These are phyloP conservation scores for Leucosporidium creatinivorum DNA, from an alignment of 768 basidiomycete genomes.

Conservation along the genomic window DNA sequence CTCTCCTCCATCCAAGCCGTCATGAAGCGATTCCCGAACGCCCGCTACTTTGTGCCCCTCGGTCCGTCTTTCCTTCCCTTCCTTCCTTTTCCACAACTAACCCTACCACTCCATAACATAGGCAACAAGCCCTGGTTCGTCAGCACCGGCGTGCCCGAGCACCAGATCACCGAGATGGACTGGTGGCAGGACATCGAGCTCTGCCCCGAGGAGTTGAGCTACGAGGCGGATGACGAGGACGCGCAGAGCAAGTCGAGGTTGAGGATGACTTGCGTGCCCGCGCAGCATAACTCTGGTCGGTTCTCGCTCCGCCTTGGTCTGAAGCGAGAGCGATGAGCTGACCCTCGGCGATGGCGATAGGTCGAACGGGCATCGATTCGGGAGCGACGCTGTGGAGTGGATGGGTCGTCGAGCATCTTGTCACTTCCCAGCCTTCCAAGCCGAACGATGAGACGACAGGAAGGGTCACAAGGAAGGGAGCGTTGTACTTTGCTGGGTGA, in stretches of 20 bases:
- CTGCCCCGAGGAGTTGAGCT: slow-evolving; percentile 12
- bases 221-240: not conserved
- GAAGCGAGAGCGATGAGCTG: not conserved
- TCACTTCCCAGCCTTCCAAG: slow-evolving; percentile 5
- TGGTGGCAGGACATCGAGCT: slow-evolving; percentile 45
- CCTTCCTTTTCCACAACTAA: not conserved
- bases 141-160: slow-evolving; percentile 40
- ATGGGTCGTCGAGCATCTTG: slow-evolving; percentile 44
- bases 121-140: slow-evolving; percentile 41
- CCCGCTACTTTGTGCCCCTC: slow-evolving; percentile 45
- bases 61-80: slow-evolving; percentile 32
- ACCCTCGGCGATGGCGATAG: slow-evolving; percentile 31
- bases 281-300: slow-evolving; percentile 47
- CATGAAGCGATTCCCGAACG: slow-evolving; percentile 32
- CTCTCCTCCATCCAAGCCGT: slow-evolving; percentile 40
- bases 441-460: not conserved
- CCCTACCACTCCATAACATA: not conserved
- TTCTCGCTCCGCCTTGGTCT: not conserved
- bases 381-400: slow-evolving; percentile 45
- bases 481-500: slow-evolving; percentile 41
- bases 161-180: slow-evolving; percentile 44
- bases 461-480: slow-evolving; percentile 11
- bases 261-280: slow-evolving; percentile 44
- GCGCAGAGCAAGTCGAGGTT: not conserved
- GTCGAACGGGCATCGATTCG: slow-evolving; percentile 42